These are phyloP conservation scores for Rhodotorula paludigena DNA, from an alignment of 768 basidiomycete genomes.

Conservation along the genomic window DNA sequence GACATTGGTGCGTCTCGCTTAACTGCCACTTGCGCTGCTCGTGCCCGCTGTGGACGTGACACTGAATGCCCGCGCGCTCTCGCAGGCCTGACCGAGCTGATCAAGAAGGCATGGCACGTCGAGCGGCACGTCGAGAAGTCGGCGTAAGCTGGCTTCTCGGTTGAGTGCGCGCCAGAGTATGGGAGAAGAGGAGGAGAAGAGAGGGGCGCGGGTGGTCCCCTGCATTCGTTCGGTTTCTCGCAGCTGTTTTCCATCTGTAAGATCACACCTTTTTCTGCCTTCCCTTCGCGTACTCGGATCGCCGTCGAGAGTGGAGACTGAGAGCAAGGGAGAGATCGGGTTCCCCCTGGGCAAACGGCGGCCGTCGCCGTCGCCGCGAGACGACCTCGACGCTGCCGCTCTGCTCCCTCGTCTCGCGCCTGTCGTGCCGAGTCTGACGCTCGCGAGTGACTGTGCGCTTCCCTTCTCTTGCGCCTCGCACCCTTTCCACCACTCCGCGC, in stretches of 20 bases:
- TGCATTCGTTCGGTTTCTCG: not conserved
- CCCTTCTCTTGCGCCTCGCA: not conserved
- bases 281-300: no score
- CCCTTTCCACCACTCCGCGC: not conserved
- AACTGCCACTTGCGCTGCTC: not conserved
- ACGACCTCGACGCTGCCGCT: no score
- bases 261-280: not conserved
- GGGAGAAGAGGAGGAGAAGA: not conserved
- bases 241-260: not conserved
- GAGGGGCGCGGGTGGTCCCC: not conserved
- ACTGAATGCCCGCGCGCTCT: conserved; percentile 1
- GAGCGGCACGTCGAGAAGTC: conserved; percentile 17
- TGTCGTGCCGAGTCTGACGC: no score
- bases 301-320: no score
- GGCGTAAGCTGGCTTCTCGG: no score
- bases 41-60: not conserved
- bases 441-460: not conserved
- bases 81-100: conserved; percentile 76
- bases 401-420: not conserved
- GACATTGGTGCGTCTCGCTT: conserved; percentile 71
- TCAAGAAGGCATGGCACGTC: conserved; percentile 66
- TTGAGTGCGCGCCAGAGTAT: no score
- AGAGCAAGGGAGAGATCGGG: not conserved
- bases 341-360: no score
- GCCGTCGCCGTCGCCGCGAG: no score